Conservation (phyloP, 1,284 basidiomycete species). For the Trichosporon coremiiforme region DNA sequence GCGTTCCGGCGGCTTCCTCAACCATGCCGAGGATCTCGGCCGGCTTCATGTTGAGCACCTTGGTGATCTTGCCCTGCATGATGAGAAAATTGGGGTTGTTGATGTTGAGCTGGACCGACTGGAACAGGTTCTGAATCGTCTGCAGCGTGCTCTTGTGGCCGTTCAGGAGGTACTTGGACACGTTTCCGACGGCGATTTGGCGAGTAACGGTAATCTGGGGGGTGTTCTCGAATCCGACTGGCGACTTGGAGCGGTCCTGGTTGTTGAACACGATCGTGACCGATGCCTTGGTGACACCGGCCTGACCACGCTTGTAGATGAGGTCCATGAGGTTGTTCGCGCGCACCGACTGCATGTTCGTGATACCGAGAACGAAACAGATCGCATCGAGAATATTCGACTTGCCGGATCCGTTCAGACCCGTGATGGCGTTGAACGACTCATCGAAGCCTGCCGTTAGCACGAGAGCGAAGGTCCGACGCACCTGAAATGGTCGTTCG, state of each 20-base stretch:
- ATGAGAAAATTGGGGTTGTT: conserved; percentile 99
- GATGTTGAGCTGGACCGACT: conserved; percentile 97
- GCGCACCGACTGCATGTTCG: conserved; percentile 85
- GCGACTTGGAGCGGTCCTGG: conserved; percentile 84
- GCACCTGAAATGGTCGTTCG: conserved; percentile 78
- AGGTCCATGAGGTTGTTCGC: conserved; percentile 96
- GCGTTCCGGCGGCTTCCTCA: conserved; percentile 96
- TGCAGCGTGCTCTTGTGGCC: conserved; percentile 93
- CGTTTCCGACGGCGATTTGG: conserved; percentile 89
- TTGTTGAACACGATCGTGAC: conserved; percentile 99
- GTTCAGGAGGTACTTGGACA: conserved; percentile 96
- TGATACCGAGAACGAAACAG: conserved; percentile 95
- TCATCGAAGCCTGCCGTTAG: conserved; percentile 75
- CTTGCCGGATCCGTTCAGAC: conserved; percentile 86
- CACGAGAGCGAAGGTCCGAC: conserved; percentile 10
- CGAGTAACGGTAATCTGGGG: conserved; percentile 95
- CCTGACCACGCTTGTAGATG: conserved; percentile 77
- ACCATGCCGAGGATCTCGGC: conserved; percentile 98
- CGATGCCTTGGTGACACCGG: conserved; percentile 94
- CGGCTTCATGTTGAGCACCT: conserved; percentile 98
- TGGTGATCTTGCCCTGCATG: conserved; percentile 97
- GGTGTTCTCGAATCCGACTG: conserved; percentile 77
- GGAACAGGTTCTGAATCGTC: conserved; percentile 88
- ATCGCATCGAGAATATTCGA: conserved; percentile 98
- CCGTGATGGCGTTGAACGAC: conserved; percentile 97